Percentiles rank a stretch among this genome's conserved stretches.
Conservation (phyloP, 2,329 filamentous ascomycete genomes). For the Fusarium sp. region DNA sequence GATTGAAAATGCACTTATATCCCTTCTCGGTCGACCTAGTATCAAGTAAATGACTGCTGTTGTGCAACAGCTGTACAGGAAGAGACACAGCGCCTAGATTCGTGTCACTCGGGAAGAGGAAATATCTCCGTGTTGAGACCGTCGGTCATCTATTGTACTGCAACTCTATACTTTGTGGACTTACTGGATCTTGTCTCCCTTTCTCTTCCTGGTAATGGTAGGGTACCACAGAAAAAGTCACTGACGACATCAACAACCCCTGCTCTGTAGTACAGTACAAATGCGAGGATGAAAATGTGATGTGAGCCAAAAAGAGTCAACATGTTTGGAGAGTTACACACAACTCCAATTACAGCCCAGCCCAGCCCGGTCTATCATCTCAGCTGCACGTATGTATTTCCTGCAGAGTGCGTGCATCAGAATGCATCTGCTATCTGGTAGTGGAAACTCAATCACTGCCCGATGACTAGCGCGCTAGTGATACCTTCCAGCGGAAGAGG, state of each 20-base stretch:
- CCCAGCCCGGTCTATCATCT: neutral
- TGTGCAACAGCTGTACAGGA: conserved; percentile 24
- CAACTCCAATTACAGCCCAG: conserved; percentile 7
- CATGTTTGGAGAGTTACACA: conserved; percentile 18
- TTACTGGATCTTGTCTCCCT: conserved; percentile 16
- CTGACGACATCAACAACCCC: conserved; percentile 31
- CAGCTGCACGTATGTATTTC: conserved; percentile 38
- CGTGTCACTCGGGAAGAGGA: conserved; percentile 9
- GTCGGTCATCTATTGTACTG: neutral
- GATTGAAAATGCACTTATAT: conserved; percentile 26
- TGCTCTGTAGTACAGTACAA: conserved; percentile 9
- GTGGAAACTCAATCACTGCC: conserved; percentile 34
- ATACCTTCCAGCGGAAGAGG: conserved; percentile 12
- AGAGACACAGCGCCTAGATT: conserved; percentile 14
- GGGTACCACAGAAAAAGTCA: conserved; percentile 14
- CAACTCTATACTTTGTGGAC: conserved; percentile 1
- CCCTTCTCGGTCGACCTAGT: conserved; percentile 25
- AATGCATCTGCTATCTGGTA: conserved; percentile 9
- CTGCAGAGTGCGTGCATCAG: conserved; percentile 21
- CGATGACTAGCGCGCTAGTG: conserved; percentile 5
- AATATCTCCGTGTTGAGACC: conserved; percentile 40
- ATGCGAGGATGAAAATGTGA: neutral
- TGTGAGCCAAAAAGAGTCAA: conserved; percentile 4
- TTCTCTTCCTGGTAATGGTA: conserved; percentile 18
- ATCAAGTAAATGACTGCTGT: conserved; percentile 14